Base-by-base conservation (phyloP, 257 asterid species). In the Solanum bukasovii region DNA sequence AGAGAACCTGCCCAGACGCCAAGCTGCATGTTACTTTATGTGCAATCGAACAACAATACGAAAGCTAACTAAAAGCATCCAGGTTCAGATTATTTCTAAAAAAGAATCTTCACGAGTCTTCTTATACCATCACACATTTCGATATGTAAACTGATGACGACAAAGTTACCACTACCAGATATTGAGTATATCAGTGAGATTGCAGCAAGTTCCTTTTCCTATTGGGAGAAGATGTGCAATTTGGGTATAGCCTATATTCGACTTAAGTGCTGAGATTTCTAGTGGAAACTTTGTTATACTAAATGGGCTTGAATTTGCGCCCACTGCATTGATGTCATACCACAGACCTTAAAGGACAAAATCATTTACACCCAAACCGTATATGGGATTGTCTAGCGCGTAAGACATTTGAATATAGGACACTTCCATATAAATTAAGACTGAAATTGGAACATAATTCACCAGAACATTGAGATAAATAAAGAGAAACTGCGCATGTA, bases 1-100 rank as follows among this genome's bases (percentile, higher is more conserved):
- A 97, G 78, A 98, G 98, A 70, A 97, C 98, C 99, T 96, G 93
- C 90, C 86, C 34, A 67, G 85, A 70, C 27, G 87, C 38, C 75
- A 74, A 87, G 8, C 18, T 82, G 29, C 70, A 82, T 82, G 31
- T 82, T 82, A 29, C 20, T 82, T 29, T 5, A 49, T 82, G 70
- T 9, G 44, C 8, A 82, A 9, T 29, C 20, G 18, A 82, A 82
- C 44, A 49, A 46, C 42, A 82, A 49, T 18, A 79, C 7, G 34
- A 77, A 7, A 29, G 42, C 68, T 9, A 23, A 81, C 18, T 46
- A 81, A 27, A 79, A 27, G 27, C 7, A 46, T 34, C 65, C n/a
- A 79, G 25, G 61, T 16, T 77, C 65, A 13, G 35, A 27, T 79
- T n/a, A 44, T 42, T 29, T 29, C 85, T 2, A 46, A 44, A 13